Base-by-base conservation (phyloP, 2,329 filamentous ascomycete species). In the Phoma sp. region DNA sequence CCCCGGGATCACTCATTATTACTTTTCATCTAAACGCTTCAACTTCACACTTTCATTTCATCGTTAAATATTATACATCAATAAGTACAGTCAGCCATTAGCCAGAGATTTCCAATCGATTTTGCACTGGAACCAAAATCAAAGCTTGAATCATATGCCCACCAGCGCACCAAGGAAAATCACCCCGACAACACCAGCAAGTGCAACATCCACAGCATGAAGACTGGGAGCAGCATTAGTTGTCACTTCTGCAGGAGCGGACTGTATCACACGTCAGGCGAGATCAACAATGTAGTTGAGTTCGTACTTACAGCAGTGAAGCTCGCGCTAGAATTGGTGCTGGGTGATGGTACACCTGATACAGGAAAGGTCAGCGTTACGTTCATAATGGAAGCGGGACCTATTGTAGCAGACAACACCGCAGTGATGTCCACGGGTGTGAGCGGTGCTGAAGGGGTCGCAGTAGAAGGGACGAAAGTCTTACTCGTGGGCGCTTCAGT, bases 91-190 rank as follows among this genome's bases (percentile, higher is more conserved):
- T 31, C 29, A 22, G 10, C 8, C 5, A 13, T 17, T 35, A 1
- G 32, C 31, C 13, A 33, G 2, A 33, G 2, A 15, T 9, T 15
- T 6, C 15, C 38, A n/a, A 5, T 17, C 5, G 13, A 6, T 13
- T 17, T 24, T 3, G 4, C 5, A 13, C 13, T 15, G 2, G 7
- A 12, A 12, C 4, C 21, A n/a, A 12, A 40, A 24, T 25, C 32
- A 36, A 12, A 2, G 25, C 32, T 32, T 29, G 7, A 8, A 13
- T 44, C 57, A 64, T 43, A 64, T 54, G 15, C 55, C 65, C 27
- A 62, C 60, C 17, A 66, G 37, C 8, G 58, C 55, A 9, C 53
- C 63, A 39, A 65, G 17, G 12, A 69, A 50, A 10, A 65, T 43
- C 1, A 58, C 61, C 10, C 64, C 66, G 12, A 69, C 21, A 0